Base-by-base conservation (phyloP, 345 rosid species). In the Cardamine resedifolia region DNA sequence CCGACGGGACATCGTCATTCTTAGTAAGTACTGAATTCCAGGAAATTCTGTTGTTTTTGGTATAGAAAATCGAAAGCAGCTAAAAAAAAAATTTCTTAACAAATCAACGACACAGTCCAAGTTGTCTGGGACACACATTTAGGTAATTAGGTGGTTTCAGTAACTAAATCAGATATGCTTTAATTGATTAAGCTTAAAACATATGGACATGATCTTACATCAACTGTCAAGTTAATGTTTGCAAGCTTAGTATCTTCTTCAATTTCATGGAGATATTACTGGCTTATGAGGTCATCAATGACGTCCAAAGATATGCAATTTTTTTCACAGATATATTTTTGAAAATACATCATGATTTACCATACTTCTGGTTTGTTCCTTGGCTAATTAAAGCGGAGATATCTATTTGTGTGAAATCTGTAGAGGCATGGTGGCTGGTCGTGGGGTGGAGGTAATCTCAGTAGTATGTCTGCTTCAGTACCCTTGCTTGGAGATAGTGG, bases 401-500 rank as follows among this genome's bases (percentile, higher is more conserved):
- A 47, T 75, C 53, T 64, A 5, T 66, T 69, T 64, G 36, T 79
- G 59, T 79, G 65, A 80, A 41, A 64, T 77, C 63, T 75, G 58
- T 82, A 95, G 99, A 95, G 99, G 77, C 92, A 95, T 77, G 98
- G 99, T 56, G 98, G 93, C 70, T 90, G 96, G 96, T 88, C 89
- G 7, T 95, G 99, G 99, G 96, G 98, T 74, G 94, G 99, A 66
- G 96, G 97, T 68, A 88, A 95, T 79, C 97, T 95, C 59, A 95
- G 99, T 78, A 95, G 98, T 80, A 95, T 95, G 99, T 95, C 99
- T 76, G 99, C 99, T 68, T 95, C 99, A 72, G 99, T 95, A 58
- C 88, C 99, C 56, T 85, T 96, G 56, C 92, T 92, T 14, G 99
- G 99, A 68, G 98, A 95, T 48, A 90, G 92, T 83, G 97, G 97